These are phyloP conservation scores for Kazachstania psychrophila DNA, from an alignment of 805 yeast genomes.

Conservation along the genomic window DNA sequence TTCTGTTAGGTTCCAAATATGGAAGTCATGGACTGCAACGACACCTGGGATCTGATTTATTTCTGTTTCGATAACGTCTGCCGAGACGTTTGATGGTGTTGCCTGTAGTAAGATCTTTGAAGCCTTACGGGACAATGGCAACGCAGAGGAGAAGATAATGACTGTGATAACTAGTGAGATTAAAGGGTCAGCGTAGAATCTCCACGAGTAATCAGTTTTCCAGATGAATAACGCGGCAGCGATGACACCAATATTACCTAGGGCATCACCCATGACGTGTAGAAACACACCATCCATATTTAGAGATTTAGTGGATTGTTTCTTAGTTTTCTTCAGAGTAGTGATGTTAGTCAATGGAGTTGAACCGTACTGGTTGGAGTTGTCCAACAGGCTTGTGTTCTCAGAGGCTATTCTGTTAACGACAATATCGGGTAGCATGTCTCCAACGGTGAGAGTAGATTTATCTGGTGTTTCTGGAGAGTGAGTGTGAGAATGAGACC, in stretches of 20 bases:
- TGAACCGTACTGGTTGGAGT: slow-evolving; percentile 20
- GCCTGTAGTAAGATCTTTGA: slow-evolving; percentile 87
- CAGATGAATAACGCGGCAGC: slow-evolving; percentile 82
- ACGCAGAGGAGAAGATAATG: slow-evolving; percentile 82
- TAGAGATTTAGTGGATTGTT: slow-evolving; percentile 51
- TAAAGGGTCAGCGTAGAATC: slow-evolving; percentile 73
- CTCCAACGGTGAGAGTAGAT: too few relatives aligned
- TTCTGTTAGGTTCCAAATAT: slow-evolving; percentile 92
- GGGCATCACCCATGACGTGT: slow-evolving; percentile 92
- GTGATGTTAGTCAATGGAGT: slow-evolving; percentile 23
- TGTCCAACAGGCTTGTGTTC: slow-evolving; percentile 29
- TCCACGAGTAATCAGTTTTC: slow-evolving; percentile 88
- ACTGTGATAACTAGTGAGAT: slow-evolving; percentile 78
- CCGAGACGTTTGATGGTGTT: slow-evolving; percentile 75
- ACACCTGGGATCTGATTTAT: slow-evolving; percentile 64
- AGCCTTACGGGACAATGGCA: slow-evolving; percentile 79
- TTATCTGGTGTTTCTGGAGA: too few relatives aligned
- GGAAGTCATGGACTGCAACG: slow-evolving; percentile 85
- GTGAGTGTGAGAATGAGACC: slow-evolving; percentile 21
- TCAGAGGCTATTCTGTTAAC: slow-evolving; percentile 29
- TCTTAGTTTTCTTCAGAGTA: neutral
- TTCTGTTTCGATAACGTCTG: slow-evolving; percentile 61
- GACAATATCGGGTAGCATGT: slow-evolving; percentile 22
- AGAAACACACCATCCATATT: slow-evolving; percentile 96
- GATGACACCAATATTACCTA: slow-evolving; percentile 92